Evolutionary conservation across 116 monocot genomes (phyloP).

Genomic region (Trichopus zeylanicus): DNA sequence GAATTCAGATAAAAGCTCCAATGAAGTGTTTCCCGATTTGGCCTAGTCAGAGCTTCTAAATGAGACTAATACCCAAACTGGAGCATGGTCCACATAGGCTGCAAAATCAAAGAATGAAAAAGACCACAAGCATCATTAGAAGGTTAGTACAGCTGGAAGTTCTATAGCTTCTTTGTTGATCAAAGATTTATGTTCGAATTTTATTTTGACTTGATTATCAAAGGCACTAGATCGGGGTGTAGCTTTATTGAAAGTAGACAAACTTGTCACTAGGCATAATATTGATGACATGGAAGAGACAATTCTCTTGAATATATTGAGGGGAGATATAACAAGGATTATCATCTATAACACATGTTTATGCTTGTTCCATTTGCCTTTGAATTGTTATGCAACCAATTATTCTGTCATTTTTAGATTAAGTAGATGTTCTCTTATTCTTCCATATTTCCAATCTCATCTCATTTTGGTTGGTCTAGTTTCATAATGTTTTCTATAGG

Average conservation of each 20-base stretch:
- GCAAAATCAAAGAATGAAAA: too few relatives aligned
- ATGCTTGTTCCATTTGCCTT: neutral
- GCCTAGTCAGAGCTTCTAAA: too few relatives aligned
- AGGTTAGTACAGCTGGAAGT: too few relatives aligned
- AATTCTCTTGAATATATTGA: constrained; percentile 84
- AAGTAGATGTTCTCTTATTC: constrained; percentile 89
- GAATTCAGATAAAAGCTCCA: too few relatives aligned
- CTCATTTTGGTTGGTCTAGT: too few relatives aligned
- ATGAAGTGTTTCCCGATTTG: too few relatives aligned
- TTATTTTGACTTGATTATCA: neutral
- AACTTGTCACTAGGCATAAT: constrained; percentile 98
- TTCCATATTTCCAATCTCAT: too few relatives aligned
- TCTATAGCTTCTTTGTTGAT: neutral
- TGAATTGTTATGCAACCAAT: neutral
- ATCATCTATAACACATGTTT: neutral
- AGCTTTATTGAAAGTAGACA: constrained; percentile 79
- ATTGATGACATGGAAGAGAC: constrained; percentile 99
- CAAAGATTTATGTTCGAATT: neutral
- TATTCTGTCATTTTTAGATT: constrained; percentile 42
- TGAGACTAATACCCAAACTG: too few relatives aligned
- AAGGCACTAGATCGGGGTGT: constrained; percentile 97
- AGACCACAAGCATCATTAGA: too few relatives aligned
- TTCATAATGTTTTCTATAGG: too few relatives aligned
- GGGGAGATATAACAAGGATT: constrained; percentile 96
- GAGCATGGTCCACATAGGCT: too few relatives aligned